A percentile compares a stretch with the other conserved stretches of the same genome.
These are phyloP conservation scores for Coemansia sp. DNA, from an alignment of 192 early-diverging fungal genomes.

Conservation along the genomic window DNA sequence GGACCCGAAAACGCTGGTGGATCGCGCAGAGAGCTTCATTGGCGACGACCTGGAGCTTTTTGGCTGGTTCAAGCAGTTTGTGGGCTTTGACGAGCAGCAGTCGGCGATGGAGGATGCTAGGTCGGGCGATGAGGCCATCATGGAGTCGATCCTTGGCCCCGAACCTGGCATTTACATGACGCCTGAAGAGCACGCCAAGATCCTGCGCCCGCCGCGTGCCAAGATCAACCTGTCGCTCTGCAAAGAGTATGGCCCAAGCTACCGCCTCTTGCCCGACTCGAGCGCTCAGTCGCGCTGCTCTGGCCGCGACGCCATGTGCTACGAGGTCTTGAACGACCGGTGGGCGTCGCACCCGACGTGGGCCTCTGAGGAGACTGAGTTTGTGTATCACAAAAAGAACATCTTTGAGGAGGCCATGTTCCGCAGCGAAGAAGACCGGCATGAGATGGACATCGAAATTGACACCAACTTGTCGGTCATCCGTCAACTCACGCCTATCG, in stretches of 20 bases:
- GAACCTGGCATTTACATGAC: slow-evolving; percentile 40
- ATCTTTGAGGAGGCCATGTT: slow-evolving; percentile 92
- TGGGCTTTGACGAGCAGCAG: slow-evolving; percentile 58
- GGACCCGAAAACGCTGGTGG: slow-evolving; percentile 80
- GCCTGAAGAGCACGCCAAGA: slow-evolving; percentile 52
- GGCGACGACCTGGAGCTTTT: slow-evolving; percentile 82
- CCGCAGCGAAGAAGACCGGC: slow-evolving; percentile 95
- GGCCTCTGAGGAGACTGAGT: slow-evolving; percentile 88
- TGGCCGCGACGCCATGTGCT: slow-evolving; percentile 90
- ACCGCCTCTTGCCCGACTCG: slow-evolving; percentile 55
- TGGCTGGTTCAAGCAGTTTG: slow-evolving; percentile 89
- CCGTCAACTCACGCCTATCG: slow-evolving; percentile 87
- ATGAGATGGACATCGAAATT: slow-evolving; percentile 98
- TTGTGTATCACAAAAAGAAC: slow-evolving; percentile 90
- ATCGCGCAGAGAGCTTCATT: slow-evolving; percentile 86
- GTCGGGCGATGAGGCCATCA: slow-evolving; percentile 45
- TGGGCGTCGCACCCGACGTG: slow-evolving; percentile 94
- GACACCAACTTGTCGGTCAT: slow-evolving; percentile 92
- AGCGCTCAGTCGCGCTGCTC: slow-evolving; percentile 68
- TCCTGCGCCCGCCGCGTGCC: slow-evolving; percentile 43
- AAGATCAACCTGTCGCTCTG: slow-evolving; percentile 33
- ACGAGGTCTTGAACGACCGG: slow-evolving; percentile 95
- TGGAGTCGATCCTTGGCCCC: slow-evolving; percentile 45
- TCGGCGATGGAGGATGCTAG: slow-evolving; percentile 42
- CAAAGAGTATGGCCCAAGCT: slow-evolving; percentile 56